Base-by-base conservation (phyloP, 1,139 yeast species). In the Debaryomycetaceae sp. region DNA sequence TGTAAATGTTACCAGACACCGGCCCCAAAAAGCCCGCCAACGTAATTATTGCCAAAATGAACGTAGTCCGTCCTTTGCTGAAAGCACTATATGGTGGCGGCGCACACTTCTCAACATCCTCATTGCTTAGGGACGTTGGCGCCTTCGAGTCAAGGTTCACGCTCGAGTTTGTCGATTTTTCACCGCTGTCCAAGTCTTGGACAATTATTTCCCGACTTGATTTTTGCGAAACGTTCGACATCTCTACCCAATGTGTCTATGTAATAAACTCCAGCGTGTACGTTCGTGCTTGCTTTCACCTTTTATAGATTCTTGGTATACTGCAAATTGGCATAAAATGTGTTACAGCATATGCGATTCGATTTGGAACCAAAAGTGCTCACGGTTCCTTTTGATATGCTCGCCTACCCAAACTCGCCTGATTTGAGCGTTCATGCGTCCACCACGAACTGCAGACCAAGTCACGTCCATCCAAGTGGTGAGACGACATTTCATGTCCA, bases 11-110 rank as follows among this genome's bases (percentile, higher is more conserved):
- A 1, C 84, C 85, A 3, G 83, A 69, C 43, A 80, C 65, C 0
- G 86, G 86, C 0, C 85, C 85, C 43, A 80, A 57, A 48, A 79
- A 78, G 0, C 84, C 85, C 14, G 80, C 76, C 5, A 67, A 39
- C 0, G 81, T 74, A 14, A 75, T 73, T 22, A 76, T 57, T 1
- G 52, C 48, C 6, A 73, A 31, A 11, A 74, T 68, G 11, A 63
- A 45, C 0, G 47, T 38, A 41, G 49, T 56, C 47, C 72, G 58
- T 5, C 34, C 37, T 2, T 31, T 37, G 1, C 55, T 35, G 38
- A 57, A 51, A 1, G 54, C 51, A 1, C 57, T 38, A 35, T 49
- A 49, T 0, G 34, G 44, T 14, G 14, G 42, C 13, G 23, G 14
- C 34, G 7, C 22, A 22, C 13, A 34, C 20, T 35, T 31, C 38